Base-by-base conservation (phyloP, 179 eudicot species). In the Camellia oleifera region DNA sequence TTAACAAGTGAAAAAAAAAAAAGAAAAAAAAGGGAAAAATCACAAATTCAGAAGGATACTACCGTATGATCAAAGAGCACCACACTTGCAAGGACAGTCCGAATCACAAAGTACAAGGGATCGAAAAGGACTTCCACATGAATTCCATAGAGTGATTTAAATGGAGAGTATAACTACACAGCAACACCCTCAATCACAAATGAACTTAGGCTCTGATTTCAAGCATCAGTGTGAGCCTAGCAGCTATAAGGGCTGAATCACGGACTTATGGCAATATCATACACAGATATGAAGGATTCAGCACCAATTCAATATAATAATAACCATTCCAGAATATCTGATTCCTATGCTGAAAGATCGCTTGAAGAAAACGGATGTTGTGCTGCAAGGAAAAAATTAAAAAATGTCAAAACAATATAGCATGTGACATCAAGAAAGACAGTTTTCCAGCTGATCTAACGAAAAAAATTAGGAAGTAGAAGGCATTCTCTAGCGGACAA, bases 271-370 rank as follows among this genome's bases (percentile, higher is more conserved):
- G 93, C 97, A 78, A 95, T 94, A 83, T 90, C 93, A 82, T 93
- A 95, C n/a, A 95, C 87, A 12, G 97, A 94, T 40, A 95, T 91
- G 69, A 94, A 84, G 83, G 94, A 94, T 87, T 95, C 99, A 58
- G 90, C 94, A 40, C 92, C 85, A 23, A 95, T n/a, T 95, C 85
- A 94, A 85, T 79, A 95, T 83, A 77, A 95, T 95, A 75, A 94
- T 92, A 50, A 94, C 99, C 99, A 95, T 78, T 95, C 99, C 45
- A 95, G 93, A 67, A 89, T 94, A 87, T 94, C 98, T 8, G 99
- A 95, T 91, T 94, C 89, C 99, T 88, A 76, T 95, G 94, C 89
- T 95, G 99, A 56, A 94, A 92, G 77, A 92, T 94, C 87, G 94
- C 99, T 83, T 93, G 98, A 72, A 93, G 95, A 83, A 95, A 95